Base-by-base conservation (phyloP, 306 rosid genomes). In the Dryas octopetala region DNA sequence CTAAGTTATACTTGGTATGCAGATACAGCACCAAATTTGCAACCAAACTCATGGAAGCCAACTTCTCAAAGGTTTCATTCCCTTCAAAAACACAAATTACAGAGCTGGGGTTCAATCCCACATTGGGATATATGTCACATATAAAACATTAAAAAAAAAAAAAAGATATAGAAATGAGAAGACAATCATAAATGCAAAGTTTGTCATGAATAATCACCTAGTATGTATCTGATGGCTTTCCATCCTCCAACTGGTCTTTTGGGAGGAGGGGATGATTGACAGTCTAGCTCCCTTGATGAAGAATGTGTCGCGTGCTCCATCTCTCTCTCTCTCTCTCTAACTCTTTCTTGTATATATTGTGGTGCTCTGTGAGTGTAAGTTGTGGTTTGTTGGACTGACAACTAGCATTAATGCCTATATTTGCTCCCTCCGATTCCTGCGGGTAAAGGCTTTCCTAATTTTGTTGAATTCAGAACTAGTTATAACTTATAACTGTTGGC, bases 41-140 rank as follows among this genome's bases (percentile, higher is more conserved):
- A 41, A 88, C 74, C 86, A 89, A 68, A 53, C 97, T 78, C 92
- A 89, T 86, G 5, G 91, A 75, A 8, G 94, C 94, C 89, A 91
- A 48, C 75, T 89, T 91, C 88, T 91, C 91, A 10, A 89, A 89
- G 26, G 95, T 84, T 84, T 91, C 90, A n/a, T 84, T 91, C 23
- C 82, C 91, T 91, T 64, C 4, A 71, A 50, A 49, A 32, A 57
- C 53, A 75, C 47, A 50, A 68, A 46, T n/a, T 10, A 62, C 57
- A 32, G 46, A 61, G 19, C 9, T 28, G 66, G 45, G 66, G 0
- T 38, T 62, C 48, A 40, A 40, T 62, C 1, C 26, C 23, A 9
- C 19, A 63, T 63, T 32, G 38, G 38, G 38, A 32, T 32, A 32
- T 2, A 32, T 32, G 38, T 32, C 38, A 63, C 45, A 14, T 5